These are phyloP conservation scores for Neopestalotiopsis clavispora DNA, from an alignment of 2,329 filamentous ascomycete species.

Conservation along the genomic window DNA sequence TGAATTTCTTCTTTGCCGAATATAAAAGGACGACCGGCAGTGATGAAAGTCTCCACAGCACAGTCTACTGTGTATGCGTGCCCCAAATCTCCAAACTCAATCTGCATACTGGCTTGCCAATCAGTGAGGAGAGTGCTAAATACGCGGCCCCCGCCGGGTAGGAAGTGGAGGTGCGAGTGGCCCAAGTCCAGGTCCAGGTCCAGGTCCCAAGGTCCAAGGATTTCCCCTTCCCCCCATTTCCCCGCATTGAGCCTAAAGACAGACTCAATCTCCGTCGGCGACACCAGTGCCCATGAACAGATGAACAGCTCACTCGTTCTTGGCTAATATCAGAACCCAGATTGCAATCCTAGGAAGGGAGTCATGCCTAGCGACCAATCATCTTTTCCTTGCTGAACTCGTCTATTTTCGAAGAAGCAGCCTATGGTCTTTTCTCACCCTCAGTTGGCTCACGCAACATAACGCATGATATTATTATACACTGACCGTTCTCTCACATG, in stretches of 20 bases:
- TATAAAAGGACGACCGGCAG: too few species aligned
- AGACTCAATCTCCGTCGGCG: slow-evolving; percentile 27
- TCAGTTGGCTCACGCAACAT: neutral
- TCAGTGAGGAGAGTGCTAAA: neutral
- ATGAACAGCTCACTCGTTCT: neutral
- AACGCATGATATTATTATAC: neutral
- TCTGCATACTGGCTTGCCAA: neutral
- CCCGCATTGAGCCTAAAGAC: slow-evolving; percentile 38
- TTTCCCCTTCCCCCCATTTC: slow-evolving; percentile 6
- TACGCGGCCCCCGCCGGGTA: neutral
- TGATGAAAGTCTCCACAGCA: too few species aligned
- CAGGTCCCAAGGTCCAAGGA: neutral
- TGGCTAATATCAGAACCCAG: slow-evolving; percentile 2
- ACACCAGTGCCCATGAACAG: neutral
- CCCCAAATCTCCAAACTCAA: neutral
- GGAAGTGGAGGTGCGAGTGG: neutral
- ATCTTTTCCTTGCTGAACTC: neutral
- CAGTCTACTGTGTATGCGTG: neutral
- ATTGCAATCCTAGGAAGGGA: neutral
- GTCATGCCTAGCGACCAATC: neutral
- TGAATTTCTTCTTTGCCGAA: neutral
- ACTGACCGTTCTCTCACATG: neutral
- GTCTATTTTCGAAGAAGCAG: neutral
- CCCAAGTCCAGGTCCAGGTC: too few species aligned
- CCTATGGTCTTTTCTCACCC: neutral